Base-by-base conservation (phyloP, 805 yeast species). In the Naumovozyma castellii region DNA sequence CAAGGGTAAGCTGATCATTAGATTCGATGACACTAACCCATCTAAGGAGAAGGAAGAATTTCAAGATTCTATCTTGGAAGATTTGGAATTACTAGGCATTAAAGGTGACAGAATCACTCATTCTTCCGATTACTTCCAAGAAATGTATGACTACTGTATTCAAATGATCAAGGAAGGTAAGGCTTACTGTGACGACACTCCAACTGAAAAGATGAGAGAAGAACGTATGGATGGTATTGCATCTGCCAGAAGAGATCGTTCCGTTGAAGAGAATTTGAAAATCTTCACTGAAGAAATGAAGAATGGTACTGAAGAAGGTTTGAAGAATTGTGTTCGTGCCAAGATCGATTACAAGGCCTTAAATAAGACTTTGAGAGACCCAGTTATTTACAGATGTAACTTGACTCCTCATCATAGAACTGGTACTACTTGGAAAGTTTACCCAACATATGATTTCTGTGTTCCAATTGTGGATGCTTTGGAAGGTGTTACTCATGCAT, bases 401-500 rank as follows among this genome's bases (percentile, higher is more conserved):
- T 68, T 87, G 60, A 88, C 94, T 47, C 97, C 99, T 38, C 99
- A 92, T 61, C 98, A 90, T 67, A 82, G 96, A 69, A 92, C 97
- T 32, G 97, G 97, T 41, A 58, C 80, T 32, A 54, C 71, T 38
- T 92, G 98, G 98, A 92, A 92, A 67, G 76, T 90, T 65, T 92
- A 92, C 70, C 99, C 99, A 60, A 87, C 95, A 32, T 92, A 92
- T 67, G 99, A 92, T 67, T 92, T 92, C 84, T 92, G 97, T 75
- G 94, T 84, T 47, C 98, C 98, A 45, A 76, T 90, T 38, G 97
- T 92, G 40, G 99, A 92, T 65, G 71, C 97, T 18, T 54, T 86
- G 35, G 98, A 92, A 69, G 98, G 98, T 54, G 95, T 92, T 36
- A 92, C 98, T 34, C 99, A 92, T 57, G 95, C 97, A 41, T 73